Base-by-base conservation (phyloP, 2,329 filamentous ascomycete species). In the Leptographium galeiforme region DNA sequence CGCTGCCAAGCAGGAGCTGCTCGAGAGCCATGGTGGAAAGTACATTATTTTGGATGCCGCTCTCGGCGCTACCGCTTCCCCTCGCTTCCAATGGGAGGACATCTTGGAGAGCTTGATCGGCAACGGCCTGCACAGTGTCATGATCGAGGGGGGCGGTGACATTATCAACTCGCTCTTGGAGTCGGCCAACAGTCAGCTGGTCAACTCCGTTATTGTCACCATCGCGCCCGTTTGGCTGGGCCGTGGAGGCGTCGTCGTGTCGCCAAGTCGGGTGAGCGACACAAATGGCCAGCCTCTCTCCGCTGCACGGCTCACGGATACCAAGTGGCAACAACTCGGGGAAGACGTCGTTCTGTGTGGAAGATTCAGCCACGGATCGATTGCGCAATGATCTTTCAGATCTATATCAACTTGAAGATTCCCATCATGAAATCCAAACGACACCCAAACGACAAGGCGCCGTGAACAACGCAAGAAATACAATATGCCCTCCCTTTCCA, bases 141-240 rank as follows among this genome's bases (percentile, higher is more conserved):
- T 96, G 91, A 77, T 97, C 49, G 91, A 97, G 66, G 91, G 91
- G 0, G 91, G 91, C 12, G 90, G 79, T 0, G 72, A 75, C 12
- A 81, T 96, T 38, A 88, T 97, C 64, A 94, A 93, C 64, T 79
- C 85, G 40, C 69, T 97, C 18, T 73, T 97, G n/a, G 72, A 77
- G 41, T 73, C 78, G 2, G 70, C 71, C 33, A 79, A 82, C 61
- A 72, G 79, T 16, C 61, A 65, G n/a, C 70, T 89, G 10, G 73
- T 74, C 44, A 78, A 88, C 63, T 84, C 84, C 2, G 82, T 95
- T 49, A 85, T 97, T 61, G 76, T 96, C 55, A 96, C 91, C 0
- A 82, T 96, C 62, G 89, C 91, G 4, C 91, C 91, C 10, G 88
- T 82, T 0, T 97, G 89, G 79, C 74, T 97, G n/a, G 91, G 91